These are phyloP conservation scores for Penicillium antarcticum DNA, from an alignment of 495 filamentous ascomycete species.

Conservation along the genomic window DNA sequence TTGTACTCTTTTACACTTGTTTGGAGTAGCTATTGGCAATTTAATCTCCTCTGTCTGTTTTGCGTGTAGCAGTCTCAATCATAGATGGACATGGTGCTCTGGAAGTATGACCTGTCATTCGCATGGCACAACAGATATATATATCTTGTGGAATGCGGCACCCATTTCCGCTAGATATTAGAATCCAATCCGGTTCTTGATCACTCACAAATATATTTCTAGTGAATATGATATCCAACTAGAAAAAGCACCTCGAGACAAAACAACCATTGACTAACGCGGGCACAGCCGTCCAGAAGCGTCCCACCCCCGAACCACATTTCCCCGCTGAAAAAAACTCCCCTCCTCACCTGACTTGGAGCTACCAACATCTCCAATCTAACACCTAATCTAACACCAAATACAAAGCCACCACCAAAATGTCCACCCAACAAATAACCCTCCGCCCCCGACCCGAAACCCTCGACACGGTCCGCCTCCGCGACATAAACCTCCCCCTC, in stretches of 20 bases:
- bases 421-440: constrained; percentile 30
- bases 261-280: not conserved
- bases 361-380: not conserved
- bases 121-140: too few species aligned
- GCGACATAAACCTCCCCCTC: constrained; percentile 41
- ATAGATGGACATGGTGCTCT: too few species aligned
- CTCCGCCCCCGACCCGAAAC: constrained; percentile 34
- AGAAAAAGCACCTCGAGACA: not conserved
- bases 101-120: too few species aligned
- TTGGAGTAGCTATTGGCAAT: too few species aligned
- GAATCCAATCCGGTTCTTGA: too few species aligned
- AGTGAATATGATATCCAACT: not conserved
- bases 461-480: constrained; percentile 41
- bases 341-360: not conserved
- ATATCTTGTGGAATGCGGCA: too few species aligned
- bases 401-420: constrained; percentile 4
- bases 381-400: not conserved
- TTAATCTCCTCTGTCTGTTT: too few species aligned
- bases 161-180: too few species aligned
- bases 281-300: constrained; percentile 19
- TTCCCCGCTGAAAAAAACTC: constrained; percentile 21
- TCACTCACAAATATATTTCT: too few species aligned
- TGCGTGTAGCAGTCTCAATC: too few species aligned
- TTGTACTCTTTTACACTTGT: too few species aligned
- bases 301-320: constrained; percentile 6